Percentiles rank a stretch among this genome's conserved stretches.
Conservation (phyloP, 73 alveolate species). For the Urostyla sp. region DNA sequence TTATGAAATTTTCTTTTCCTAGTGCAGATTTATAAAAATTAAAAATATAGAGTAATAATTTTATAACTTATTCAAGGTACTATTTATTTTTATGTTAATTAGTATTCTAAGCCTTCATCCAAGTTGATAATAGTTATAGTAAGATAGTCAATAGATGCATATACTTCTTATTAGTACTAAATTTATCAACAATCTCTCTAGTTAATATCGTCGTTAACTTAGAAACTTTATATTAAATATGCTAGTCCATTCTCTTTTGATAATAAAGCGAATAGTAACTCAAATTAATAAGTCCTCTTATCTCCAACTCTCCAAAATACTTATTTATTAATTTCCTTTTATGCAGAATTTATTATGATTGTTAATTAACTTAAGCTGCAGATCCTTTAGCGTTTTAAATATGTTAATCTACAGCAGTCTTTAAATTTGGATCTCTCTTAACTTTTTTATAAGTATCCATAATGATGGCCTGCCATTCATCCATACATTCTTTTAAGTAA, state of each 20-base stretch:
- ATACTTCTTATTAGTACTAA: slow-evolving; percentile 37
- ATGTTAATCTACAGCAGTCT: too few relatives aligned
- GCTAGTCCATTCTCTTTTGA: slow-evolving; percentile 35
- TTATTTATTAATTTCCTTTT: slow-evolving; percentile 13
- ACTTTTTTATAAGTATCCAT: slow-evolving; percentile 58
- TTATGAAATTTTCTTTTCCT: slow-evolving; percentile 49
- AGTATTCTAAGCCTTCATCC: slow-evolving; percentile 58
- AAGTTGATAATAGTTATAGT: slow-evolving; percentile 53
- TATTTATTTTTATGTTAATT: slow-evolving; percentile 31
- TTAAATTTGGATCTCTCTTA: slow-evolving; percentile 35
- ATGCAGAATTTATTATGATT: too few relatives aligned
- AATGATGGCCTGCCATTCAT: slow-evolving; percentile 59
- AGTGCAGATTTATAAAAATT: slow-evolving; percentile 53
- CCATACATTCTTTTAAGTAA: slow-evolving; percentile 12
- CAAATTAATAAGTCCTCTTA: slow-evolving; percentile 61
- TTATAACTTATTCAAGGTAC: slow-evolving; percentile 54
- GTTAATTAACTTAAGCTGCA: too few relatives aligned
- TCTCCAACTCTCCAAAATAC: slow-evolving; percentile 70
- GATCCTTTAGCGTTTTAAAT: too few relatives aligned
- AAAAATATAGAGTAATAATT: slow-evolving; percentile 53
- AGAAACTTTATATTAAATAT: slow-evolving; percentile 52
- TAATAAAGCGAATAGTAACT: slow-evolving; percentile 60
- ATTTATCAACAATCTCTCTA: slow-evolving; percentile 47
- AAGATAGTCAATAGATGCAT: slow-evolving; percentile 55
- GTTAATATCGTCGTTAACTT: slow-evolving; percentile 64